A percentile compares a stretch with the other conserved stretches of the same genome.
Conservation (phyloP, 2,329 filamentous ascomycete genomes). For the Alternaria arborescens region DNA sequence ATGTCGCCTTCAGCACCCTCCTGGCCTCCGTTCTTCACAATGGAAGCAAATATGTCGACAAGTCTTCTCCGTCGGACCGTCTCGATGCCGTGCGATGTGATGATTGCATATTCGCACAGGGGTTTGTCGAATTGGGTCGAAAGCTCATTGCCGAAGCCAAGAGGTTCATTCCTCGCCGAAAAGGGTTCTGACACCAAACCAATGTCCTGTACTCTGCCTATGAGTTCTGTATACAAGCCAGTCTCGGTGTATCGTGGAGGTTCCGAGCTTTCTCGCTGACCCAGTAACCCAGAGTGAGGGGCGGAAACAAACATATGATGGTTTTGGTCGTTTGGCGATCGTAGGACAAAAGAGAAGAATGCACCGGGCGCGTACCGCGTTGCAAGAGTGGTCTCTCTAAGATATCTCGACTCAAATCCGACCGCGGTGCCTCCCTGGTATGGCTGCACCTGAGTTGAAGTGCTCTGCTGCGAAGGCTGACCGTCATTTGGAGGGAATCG, state of each 20-base stretch:
- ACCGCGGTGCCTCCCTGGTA: slow-evolving; percentile 39
- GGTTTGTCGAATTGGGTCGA: slow-evolving; percentile 93
- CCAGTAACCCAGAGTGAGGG: slow-evolving; percentile 86
- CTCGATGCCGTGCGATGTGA: slow-evolving; percentile 91
- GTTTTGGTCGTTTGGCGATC: slow-evolving; percentile 64
- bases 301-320: slow-evolving; percentile 84
- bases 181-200: slow-evolving; percentile 79
- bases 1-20: slow-evolving; percentile 85
- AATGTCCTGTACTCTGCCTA: slow-evolving; percentile 78
- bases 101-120: slow-evolving; percentile 83
- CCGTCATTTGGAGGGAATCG: slow-evolving; percentile 78
- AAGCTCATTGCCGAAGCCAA: slow-evolving; percentile 92
- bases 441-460: slow-evolving; percentile 41
- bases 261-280: slow-evolving; percentile 64
- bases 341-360: slow-evolving; percentile 83
- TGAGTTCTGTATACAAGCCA: slow-evolving; percentile 79
- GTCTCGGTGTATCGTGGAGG: slow-evolving; percentile 75
- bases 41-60: slow-evolving; percentile 89
- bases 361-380: slow-evolving; percentile 82
- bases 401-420: slow-evolving; percentile 38
- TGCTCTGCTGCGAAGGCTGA: slow-evolving; percentile 28
- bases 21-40: slow-evolving; percentile 76
- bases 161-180: slow-evolving; percentile 65
- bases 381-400: slow-evolving; percentile 57
- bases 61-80: slow-evolving; percentile 83